phyloP scores from a whole-genome alignment of 2,329 filamentous ascomycete species.

The Leptographium galeiforme region DNA sequence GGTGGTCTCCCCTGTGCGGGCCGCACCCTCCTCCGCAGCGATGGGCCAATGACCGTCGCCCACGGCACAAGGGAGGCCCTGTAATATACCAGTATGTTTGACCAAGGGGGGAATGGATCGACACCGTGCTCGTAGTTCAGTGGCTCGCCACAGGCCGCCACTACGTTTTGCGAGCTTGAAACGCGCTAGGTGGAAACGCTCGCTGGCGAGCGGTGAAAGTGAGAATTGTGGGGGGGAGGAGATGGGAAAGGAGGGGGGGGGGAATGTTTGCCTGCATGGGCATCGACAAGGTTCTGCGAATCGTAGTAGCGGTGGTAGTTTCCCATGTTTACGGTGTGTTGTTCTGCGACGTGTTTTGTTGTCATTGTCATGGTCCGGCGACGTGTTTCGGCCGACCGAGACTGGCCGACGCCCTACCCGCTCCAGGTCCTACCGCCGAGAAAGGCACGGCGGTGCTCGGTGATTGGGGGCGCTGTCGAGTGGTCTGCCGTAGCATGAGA shows the following conservation, averaged over 20 bases:
- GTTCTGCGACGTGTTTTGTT: background rate
- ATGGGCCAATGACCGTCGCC: background rate
- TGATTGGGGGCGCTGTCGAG: too few species aligned
- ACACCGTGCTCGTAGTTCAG: too few species aligned
- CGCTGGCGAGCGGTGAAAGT: background rate
- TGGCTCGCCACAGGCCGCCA: background rate
- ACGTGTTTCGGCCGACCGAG: too few species aligned
- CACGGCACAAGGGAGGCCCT: background rate
- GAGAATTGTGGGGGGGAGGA: background rate
- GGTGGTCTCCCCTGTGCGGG: background rate
- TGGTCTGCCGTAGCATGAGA: too few species aligned
- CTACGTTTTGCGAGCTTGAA: background rate
- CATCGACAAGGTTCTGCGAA: background rate
- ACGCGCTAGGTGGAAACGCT: background rate
- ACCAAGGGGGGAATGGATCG: background rate
- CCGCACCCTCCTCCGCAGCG: background rate
- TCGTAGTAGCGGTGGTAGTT: background rate
- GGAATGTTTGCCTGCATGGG: background rate
- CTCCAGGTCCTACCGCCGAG: too few species aligned
- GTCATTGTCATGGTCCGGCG: too few species aligned
- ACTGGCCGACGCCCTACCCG: too few species aligned
- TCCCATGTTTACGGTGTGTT: background rate
- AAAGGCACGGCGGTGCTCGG: too few species aligned
- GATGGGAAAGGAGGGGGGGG: background rate
- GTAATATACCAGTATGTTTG: background rate